Conservation (phyloP, 208 protist species). For the Sergeia podlipaevii region DNA sequence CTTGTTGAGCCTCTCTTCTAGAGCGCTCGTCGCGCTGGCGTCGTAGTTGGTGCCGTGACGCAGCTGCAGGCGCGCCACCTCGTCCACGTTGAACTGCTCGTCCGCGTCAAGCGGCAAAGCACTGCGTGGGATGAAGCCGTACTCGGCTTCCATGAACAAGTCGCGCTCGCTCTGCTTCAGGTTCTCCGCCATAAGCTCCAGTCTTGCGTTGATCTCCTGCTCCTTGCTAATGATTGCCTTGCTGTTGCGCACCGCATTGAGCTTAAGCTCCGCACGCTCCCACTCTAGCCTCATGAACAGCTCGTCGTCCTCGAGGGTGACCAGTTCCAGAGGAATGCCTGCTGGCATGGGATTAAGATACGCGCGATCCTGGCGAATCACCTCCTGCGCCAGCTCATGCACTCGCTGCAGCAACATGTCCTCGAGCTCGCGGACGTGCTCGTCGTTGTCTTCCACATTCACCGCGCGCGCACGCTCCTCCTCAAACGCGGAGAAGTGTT, state of each 20-base stretch:
- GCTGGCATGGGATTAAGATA: constrained; percentile 41
- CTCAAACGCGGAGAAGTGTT: constrained; percentile 36
- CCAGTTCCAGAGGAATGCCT: constrained; percentile 48
- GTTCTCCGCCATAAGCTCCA: constrained; percentile 9
- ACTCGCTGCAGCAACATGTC: constrained; percentile 23
- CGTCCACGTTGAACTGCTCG: constrained; percentile 37
- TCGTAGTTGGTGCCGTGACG: constrained; percentile 46
- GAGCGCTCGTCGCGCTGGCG: constrained; percentile 7
- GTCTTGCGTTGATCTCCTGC: constrained; percentile 2
- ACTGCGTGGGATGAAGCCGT: constrained; percentile 43
- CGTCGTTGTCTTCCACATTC: constrained; percentile 24
- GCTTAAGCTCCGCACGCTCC: constrained; percentile 61
- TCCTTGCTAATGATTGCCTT: constrained; percentile 29
- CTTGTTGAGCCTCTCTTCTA: constrained; percentile 19
- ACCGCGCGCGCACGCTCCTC: constrained; percentile 34
- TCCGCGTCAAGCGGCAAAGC: constrained; percentile 49
- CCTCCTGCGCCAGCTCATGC: constrained; percentile 31
- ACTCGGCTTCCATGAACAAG: constrained; percentile 19
- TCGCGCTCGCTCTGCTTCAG: constrained; percentile 9
- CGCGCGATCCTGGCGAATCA: constrained; percentile 32
- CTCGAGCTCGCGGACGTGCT: constrained; percentile 33
- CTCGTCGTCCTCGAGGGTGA: constrained; percentile 54
- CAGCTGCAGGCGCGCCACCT: constrained; percentile 44
- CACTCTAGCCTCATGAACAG: constrained; percentile 50
- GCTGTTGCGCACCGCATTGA: constrained; percentile 54